Percentiles rank a stretch among this genome's conserved stretches.
phyloP scores from a whole-genome alignment of 768 basidiomycete species.

The Leccinum subtestaceum region DNA sequence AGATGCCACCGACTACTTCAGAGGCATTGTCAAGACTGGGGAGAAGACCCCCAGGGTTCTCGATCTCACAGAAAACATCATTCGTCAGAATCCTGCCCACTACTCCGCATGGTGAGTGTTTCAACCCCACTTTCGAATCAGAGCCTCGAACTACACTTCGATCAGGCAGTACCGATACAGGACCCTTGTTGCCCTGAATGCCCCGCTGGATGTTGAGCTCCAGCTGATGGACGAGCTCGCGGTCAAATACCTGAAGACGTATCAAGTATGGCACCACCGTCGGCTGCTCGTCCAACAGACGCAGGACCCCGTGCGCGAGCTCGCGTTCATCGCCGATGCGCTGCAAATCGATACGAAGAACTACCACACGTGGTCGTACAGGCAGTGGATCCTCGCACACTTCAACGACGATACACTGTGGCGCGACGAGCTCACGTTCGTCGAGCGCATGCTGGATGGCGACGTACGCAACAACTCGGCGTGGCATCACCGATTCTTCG shows the following conservation, averaged over 20 bases:
- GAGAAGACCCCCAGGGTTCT: slow-evolving; percentile 84
- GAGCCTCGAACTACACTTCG: background rate
- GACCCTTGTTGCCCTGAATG: slow-evolving; percentile 67
- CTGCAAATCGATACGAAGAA: slow-evolving; percentile 87
- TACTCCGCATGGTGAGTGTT: slow-evolving; percentile 87
- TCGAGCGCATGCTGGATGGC: slow-evolving; percentile 61
- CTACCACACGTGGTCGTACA: slow-evolving; percentile 98
- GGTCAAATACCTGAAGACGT: slow-evolving; percentile 82
- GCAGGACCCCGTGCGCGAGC: slow-evolving; percentile 59
- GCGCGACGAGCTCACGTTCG: slow-evolving; percentile 71
- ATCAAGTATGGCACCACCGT: slow-evolving; percentile 97
- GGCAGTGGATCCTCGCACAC: slow-evolving; percentile 89
- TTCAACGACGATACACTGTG: slow-evolving; percentile 76
- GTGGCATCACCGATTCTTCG: slow-evolving; percentile 95
- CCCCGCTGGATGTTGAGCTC: slow-evolving; percentile 75
- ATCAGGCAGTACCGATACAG: slow-evolving; percentile 93
- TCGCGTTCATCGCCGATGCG: slow-evolving; percentile 72
- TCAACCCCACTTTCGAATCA: background rate
- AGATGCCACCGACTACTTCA: slow-evolving; percentile 91
- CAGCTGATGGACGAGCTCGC: slow-evolving; percentile 86
- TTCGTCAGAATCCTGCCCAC: slow-evolving; percentile 91
- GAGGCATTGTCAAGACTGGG: slow-evolving; percentile 70
- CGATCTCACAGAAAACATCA: slow-evolving; percentile 83
- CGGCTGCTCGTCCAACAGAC: slow-evolving; percentile 65
- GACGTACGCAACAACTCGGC: slow-evolving; percentile 96